Conservation (phyloP, 306 rosid genomes). For the Clitoria ternatea region DNA sequence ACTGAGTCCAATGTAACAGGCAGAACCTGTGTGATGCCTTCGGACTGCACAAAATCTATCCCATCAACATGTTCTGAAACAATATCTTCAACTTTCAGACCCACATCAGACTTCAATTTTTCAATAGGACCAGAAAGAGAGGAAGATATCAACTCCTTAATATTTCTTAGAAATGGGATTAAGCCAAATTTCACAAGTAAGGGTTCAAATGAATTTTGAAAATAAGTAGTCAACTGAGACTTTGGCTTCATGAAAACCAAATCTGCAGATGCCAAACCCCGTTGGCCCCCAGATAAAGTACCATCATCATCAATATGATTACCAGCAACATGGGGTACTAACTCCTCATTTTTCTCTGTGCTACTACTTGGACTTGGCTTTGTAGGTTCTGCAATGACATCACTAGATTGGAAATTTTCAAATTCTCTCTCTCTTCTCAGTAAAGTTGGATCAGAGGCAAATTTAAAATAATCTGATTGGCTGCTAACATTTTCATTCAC, state of each 20-base stretch:
- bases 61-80: constrained; percentile 54
- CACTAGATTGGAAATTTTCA: constrained; percentile 30
- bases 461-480: constrained; percentile 22
- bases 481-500: constrained; percentile 28
- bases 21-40: constrained; percentile 48
- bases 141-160: constrained; percentile 40
- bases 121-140: constrained; percentile 43
- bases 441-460: constrained; percentile 21
- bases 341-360: constrained; percentile 33
- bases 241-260: constrained; percentile 31
- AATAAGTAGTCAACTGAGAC: constrained; percentile 27
- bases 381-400: constrained; percentile 31
- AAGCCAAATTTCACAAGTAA: constrained; percentile 39
- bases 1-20: constrained; percentile 82
- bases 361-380: constrained; percentile 20
- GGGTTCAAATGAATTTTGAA: constrained; percentile 40
- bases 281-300: constrained; percentile 21
- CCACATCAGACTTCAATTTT: constrained; percentile 43
- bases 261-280: constrained; percentile 35
- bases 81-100: constrained; percentile 52
- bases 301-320: constrained; percentile 27
- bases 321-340: constrained; percentile 26
- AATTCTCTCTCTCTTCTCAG: constrained; percentile 31
- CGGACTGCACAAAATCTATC: constrained; percentile 44
- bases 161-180: constrained; percentile 38